Evolutionary conservation across 176 grass and related monocot genomes (phyloP), one percentile per base, ranked within the genome.

Genomic region (Eremochloa ophiuroides): DNA sequence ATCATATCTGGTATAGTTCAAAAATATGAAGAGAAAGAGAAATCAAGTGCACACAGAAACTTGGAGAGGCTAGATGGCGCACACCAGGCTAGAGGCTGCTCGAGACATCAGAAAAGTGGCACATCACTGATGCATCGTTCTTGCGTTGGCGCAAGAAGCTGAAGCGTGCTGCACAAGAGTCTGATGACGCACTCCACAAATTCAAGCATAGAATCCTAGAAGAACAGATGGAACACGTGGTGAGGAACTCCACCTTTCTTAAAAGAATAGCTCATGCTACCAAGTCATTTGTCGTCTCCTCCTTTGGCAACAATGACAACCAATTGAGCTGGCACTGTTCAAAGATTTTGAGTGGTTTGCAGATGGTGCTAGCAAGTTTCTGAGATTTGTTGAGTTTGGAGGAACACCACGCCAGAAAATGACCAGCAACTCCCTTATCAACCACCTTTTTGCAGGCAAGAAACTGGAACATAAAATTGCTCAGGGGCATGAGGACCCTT

Each of bases 51-150:
- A 1, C n/a, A n/a, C n/a, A 18, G 62, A 14, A 77, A 63, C 38
- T 20, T 77, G 23, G 75, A 77, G 75, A 77, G 58, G 75, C 10
- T 78, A 78, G 59, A 78, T 78, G 39, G 75, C 75, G 8, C 75
- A 62, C 16, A 78, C 64, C 58, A 64, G 22, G 60, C 10, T 78
- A 16, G 76, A 78, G 40, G 40, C 76, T 35, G 60, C 40, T 46
- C 7, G 75, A 64, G 16, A 78, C 59, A 47, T 64, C 75, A 2
- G 3, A 34, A 2, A 78, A 47, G 40, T 65, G 75, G 60, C 40
- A 47, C 17, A 65, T 78, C 18, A 23, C 25, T 2, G 75, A 46
- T n/a, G 60, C 40, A 11, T 62, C 74, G 8, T 62, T 77, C 4
- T 1, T 43, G 23, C 56, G 23, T 12, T 77, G 74, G 74, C 37